Evolutionary conservation across 2,329 filamentous ascomycete genomes (phyloP).

Genomic region (Aureobasidium sp.): DNA sequence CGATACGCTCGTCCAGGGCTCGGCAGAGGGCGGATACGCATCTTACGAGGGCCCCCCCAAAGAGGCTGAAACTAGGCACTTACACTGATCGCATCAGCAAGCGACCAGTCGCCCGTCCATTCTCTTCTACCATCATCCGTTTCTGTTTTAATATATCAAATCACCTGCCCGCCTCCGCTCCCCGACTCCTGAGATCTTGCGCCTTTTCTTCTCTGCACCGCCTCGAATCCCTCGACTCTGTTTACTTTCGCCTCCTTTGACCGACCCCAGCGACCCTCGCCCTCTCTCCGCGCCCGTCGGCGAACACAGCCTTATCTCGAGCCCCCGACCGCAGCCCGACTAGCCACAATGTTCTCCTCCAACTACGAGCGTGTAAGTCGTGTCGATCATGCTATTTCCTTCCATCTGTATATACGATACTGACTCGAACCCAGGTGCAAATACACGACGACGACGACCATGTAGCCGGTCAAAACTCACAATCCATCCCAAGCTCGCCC

Average conservation of each 20-base stretch:
- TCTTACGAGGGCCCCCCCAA: neutral
- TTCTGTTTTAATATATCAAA: neutral
- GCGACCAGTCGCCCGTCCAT: neutral
- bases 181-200: neutral
- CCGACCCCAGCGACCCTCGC: neutral
- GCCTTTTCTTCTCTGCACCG: neutral
- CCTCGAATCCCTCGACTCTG: neutral
- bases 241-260: neutral
- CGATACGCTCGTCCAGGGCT: neutral
- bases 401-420: neutral
- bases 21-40: neutral
- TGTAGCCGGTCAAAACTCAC: constrained; percentile 16
- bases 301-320: neutral
- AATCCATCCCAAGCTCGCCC: constrained; percentile 38
- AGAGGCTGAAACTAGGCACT: neutral
- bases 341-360: constrained; percentile 32
- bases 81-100: neutral
- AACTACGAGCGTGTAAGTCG: constrained; percentile 39
- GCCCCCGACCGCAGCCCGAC: neutral
- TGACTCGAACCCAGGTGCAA: constrained; percentile 28
- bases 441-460: constrained; percentile 35
- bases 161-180: neutral
- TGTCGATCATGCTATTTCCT: neutral
- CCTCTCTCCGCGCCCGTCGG: neutral
- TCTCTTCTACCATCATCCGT: constrained; percentile 7